Base-by-base conservation (phyloP, 2,329 filamentous ascomycete species). In the Didymella sp. region DNA sequence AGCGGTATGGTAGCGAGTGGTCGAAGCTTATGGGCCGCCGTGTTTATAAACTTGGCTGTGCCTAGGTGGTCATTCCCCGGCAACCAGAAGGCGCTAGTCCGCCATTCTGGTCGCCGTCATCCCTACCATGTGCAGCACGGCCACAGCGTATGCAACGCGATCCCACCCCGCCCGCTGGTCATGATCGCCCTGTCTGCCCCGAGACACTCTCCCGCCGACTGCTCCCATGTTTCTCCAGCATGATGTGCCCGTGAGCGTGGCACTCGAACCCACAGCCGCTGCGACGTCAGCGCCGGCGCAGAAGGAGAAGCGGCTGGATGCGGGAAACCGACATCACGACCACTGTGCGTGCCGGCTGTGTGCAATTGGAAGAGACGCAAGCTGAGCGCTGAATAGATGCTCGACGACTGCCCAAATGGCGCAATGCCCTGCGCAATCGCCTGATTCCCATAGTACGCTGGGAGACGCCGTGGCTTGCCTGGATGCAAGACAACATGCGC, bases 401-500 rank as follows among this genome's bases (percentile, higher is more conserved):
- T 72, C 86, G 87, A 74, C 87, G 87, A 65, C 86, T 99, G 56
- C 93, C 95, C 51, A 77, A 78, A 84, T 98, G 95, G 95, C 89
- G 95, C 69, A 96, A 97, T 80, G 80, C 82, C 60, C 79, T 96
- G 66, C 91, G 95, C 74, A 89, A 96, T 76, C 82, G 81, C 67
- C 82, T 94, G 56, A 87, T 99, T 57, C 94, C 94, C 60, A 83
- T 98, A 56, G 87, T 98, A 53, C 88, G 95, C 74, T 93, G 89
- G 89, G 95, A 99, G 80, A 99, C 95, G 27, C 94, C 93, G 1
- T 95, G 96, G 77, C 87, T 99, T 17, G 94, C 94, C 55, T 89
- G 86, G 79, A 80, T 96, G 72, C 95, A 99, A 82, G 84, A 88
- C 65, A 87, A 82, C 73, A 78, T 94, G 74, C 90, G 94, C 70